Evolutionary conservation across 1,139 yeast species (phyloP).

Genomic region (Suhomyces anneliseae): DNA sequence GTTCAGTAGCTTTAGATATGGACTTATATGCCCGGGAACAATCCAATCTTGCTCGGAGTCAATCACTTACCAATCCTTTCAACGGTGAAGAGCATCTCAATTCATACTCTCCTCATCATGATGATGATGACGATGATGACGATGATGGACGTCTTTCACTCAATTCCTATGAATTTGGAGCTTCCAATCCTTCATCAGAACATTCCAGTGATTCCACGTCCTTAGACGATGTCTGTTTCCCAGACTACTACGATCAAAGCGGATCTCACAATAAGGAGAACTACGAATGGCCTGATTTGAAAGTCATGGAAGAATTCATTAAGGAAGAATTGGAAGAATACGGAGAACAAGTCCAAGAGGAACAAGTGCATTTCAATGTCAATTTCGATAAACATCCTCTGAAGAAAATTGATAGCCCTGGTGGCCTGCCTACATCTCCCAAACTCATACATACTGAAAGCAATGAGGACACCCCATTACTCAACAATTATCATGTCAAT

Average conservation of each 20-base stretch:
- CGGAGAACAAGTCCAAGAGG: slow-evolving; percentile 12
- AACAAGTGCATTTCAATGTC: slow-evolving; percentile 20
- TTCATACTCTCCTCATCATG: background rate
- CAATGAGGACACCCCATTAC: slow-evolving; percentile 28
- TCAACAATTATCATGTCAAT: slow-evolving; percentile 49
- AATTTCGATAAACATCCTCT: slow-evolving; percentile 23
- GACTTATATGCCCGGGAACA: slow-evolving; percentile 41
- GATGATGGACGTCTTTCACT: slow-evolving; percentile 22
- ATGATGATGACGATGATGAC: slow-evolving; percentile 16
- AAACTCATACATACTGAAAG: background rate
- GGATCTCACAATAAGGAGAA: slow-evolving; percentile 21
- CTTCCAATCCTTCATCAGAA: slow-evolving; percentile 72
- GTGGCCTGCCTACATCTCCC: slow-evolving; percentile 5
- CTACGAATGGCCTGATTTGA: slow-evolving; percentile 76
- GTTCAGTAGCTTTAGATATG: slow-evolving; percentile 40
- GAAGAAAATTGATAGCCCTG: background rate
- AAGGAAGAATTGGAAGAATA: slow-evolving; percentile 60
- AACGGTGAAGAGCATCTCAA: slow-evolving; percentile 5
- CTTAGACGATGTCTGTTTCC: slow-evolving; percentile 68
- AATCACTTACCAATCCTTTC: slow-evolving; percentile 20
- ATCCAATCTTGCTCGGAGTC: slow-evolving; percentile 21
- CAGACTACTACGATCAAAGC: slow-evolving; percentile 37
- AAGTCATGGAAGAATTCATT: slow-evolving; percentile 72
- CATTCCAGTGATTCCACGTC: slow-evolving; percentile 72
- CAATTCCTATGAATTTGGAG: slow-evolving; percentile 45